Evolutionary conservation across 2,329 filamentous ascomycete genomes (phyloP).

Genomic region (Neofusicoccum sp.): DNA sequence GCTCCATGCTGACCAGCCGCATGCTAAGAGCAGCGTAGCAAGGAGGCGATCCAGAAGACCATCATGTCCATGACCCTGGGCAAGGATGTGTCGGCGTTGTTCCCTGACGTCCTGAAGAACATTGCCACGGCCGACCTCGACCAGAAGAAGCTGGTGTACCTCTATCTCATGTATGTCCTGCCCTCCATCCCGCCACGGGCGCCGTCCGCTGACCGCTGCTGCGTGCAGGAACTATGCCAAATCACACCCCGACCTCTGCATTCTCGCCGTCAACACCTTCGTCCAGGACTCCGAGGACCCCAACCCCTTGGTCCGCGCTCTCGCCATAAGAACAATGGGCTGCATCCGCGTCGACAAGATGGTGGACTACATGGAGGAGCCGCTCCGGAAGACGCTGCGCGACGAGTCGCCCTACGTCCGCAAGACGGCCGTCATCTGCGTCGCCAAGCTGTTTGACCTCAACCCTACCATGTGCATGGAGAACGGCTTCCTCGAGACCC

Average conservation of each 20-base stretch:
- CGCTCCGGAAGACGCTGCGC: conserved; percentile 87
- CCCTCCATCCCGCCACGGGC: not conserved
- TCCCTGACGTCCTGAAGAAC: conserved; percentile 97
- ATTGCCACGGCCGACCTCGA: conserved; percentile 93
- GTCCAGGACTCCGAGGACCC: conserved; percentile 99
- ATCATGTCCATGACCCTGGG: conserved; percentile 99
- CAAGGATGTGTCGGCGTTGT: conserved; percentile 96
- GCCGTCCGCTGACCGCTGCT: conserved; percentile 18
- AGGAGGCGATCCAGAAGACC: conserved; percentile 98
- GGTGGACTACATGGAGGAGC: conserved; percentile 99
- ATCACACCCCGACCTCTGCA: conserved; percentile 96
- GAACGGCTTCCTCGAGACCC: conserved; percentile 88
- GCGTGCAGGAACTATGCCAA: conserved; percentile 90
- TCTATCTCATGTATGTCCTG: conserved; percentile 82
- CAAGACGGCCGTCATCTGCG: conserved; percentile 96
- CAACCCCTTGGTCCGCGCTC: conserved; percentile 88
- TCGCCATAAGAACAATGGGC: conserved; percentile 97
- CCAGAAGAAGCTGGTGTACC: conserved; percentile 98
- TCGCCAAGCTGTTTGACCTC: conserved; percentile 95
- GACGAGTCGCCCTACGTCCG: conserved; percentile 98
- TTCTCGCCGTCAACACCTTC: conserved; percentile 97
- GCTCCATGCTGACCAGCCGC: not conserved
- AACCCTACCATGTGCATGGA: conserved; percentile 91
- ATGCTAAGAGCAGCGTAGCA: conserved; percentile 54
- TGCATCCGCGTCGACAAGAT: conserved; percentile 99